Conservation (phyloP, 2,329 filamentous ascomycete species). For the Ophiocordyceps camponoti-floridani region DNA sequence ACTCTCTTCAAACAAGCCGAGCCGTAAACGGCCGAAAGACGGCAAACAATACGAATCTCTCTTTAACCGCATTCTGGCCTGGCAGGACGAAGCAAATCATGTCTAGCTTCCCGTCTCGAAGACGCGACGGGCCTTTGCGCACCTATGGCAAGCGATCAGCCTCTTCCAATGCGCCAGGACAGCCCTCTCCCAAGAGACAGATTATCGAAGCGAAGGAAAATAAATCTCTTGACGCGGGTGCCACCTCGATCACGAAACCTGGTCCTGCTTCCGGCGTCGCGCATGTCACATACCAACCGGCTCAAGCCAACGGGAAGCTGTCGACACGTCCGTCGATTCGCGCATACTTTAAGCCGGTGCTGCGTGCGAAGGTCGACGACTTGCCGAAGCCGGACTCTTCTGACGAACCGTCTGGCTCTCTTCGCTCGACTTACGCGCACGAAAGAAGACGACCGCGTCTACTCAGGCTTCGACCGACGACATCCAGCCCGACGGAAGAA, state of each 20-base stretch:
- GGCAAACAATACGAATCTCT: too few relatives aligned
- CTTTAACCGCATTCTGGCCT: too few relatives aligned
- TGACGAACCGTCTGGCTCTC: constrained; percentile 3
- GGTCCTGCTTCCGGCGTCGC: too few relatives aligned
- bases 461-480: constrained; percentile 10
- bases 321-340: constrained; percentile 14
- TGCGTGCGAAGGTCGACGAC: background rate
- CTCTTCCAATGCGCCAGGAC: constrained; percentile 6
- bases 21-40: too few relatives aligned
- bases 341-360: constrained; percentile 21
- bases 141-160: constrained; percentile 20
- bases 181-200: constrained; percentile 11
- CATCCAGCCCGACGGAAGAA: constrained; percentile 3
- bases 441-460: constrained; percentile 9
- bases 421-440: constrained; percentile 2
- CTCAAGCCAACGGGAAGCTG: background rate
- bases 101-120: constrained; percentile 6
- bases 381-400: background rate
- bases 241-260: background rate
- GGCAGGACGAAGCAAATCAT: constrained; percentile 6
- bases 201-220: constrained; percentile 1
- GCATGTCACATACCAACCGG: too few relatives aligned
- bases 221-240: background rate
- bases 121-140: constrained; percentile 16
- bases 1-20: too few relatives aligned